Evolutionary conservation across 2,329 filamentous ascomycete species (phyloP), one percentile per base, ranked within the genome.

Genomic region (Diaporthe sp.): DNA sequence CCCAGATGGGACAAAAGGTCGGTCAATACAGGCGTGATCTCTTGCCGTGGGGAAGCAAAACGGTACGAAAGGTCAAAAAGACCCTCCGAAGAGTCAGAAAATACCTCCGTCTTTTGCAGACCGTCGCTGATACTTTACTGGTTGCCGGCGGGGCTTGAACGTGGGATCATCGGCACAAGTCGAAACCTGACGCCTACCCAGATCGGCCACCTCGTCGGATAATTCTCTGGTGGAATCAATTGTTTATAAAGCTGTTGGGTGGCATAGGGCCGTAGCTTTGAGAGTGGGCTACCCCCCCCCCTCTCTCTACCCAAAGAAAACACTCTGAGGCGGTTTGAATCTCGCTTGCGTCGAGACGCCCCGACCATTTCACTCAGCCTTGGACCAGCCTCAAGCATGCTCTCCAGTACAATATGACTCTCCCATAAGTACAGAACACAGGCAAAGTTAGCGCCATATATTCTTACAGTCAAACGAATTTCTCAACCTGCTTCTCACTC

Each of bases 401-500:
- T 35, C 1, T 25, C 4, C 28, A 50, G 15, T 17, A 15, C 45
- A 2, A 25, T 6, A 8, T n/a, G 12, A n/a, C 17, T 17, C 13
- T 17, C 22, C 61, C 42, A n/a, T 17, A 42, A 47, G 17, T 8
- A 3, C 5, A n/a, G 8, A 50, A 28, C 10, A 2, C 30, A 17
- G 7, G 3, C 3, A 12, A n/a, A 2, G n/a, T 13, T 12, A 5
- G 12, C 28, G 1, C 22, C 12, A 12, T 25, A 3, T 17, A 10
- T 38, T 6, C 35, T 1, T 8, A 9, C 42, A 9, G 12, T 67
- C 28, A 67, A 17, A 67, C 6, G 30, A 38, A 67, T 10, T 19
- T 25, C 45, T 67, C 61, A 50, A 67, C 61, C 42, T 67, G 30
- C 30, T 82, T 80, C 71, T 85, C 81, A 2, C 80, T 82, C 85